Percentiles rank a stretch among this genome's conserved stretches.
phyloP scores from a whole-genome alignment of 805 yeast species.

The Kodamaea sagamina region DNA sequence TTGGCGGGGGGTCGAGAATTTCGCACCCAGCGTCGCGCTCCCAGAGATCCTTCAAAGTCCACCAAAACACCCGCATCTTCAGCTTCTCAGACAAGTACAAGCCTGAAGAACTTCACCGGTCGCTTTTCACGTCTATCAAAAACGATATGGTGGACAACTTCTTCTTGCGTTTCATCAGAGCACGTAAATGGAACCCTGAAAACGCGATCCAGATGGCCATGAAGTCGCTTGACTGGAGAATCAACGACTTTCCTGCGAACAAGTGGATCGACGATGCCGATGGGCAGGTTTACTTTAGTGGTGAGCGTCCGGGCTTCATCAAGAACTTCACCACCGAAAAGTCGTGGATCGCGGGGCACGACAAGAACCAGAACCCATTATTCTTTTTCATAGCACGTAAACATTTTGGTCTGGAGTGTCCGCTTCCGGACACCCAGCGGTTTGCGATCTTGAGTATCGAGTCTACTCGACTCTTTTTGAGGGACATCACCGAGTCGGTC shows the following conservation, averaged over 20 bases:
- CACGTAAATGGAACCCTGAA: slow-evolving; percentile 81
- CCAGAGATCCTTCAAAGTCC: slow-evolving; percentile 8
- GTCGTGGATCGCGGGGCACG: slow-evolving; percentile 74
- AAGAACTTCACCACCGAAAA: slow-evolving; percentile 65
- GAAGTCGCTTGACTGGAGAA: slow-evolving; percentile 77
- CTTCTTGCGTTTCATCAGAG: slow-evolving; percentile 74
- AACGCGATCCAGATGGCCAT: slow-evolving; percentile 70
- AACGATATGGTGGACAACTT: slow-evolving; percentile 82
- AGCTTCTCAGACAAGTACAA: slow-evolving; percentile 53
- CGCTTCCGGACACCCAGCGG: slow-evolving; percentile 69
- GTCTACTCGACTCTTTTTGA: slow-evolving; percentile 69
- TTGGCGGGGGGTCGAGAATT: neutral
- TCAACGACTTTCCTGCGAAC: slow-evolving; percentile 60
- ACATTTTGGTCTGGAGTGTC: slow-evolving; percentile 55
- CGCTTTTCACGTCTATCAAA: slow-evolving; percentile 61
- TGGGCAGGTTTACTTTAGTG: slow-evolving; percentile 50
- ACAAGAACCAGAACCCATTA: slow-evolving; percentile 72
- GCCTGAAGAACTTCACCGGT: slow-evolving; percentile 50
- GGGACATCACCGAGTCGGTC: slow-evolving; percentile 58
- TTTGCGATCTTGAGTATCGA: slow-evolving; percentile 80
- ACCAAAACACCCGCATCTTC: slow-evolving; percentile 44
- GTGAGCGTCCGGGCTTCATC: slow-evolving; percentile 46
- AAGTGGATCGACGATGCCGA: slow-evolving; percentile 72
- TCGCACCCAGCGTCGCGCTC: neutral
- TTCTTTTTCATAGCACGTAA: slow-evolving; percentile 77